Evolutionary conservation across 139 green algal species (phyloP).

Genomic region (Yamagishiella unicocca): DNA sequence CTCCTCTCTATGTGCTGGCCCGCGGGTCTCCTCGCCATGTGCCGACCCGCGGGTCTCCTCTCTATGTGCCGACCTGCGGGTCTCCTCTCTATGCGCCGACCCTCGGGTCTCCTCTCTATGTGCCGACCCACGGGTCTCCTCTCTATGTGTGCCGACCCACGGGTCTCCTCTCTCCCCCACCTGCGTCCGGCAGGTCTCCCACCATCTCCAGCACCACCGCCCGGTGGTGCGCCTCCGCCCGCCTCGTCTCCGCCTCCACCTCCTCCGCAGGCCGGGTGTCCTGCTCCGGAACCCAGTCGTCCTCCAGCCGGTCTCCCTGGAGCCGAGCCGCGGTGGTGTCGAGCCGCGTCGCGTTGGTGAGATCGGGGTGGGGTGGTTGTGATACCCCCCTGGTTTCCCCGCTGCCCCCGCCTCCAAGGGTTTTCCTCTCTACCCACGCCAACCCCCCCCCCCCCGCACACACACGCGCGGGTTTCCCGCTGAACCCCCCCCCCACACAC

Average conservation of each 20-base stretch:
- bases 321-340: neutral
- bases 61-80: too few species aligned
- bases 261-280: conserved; percentile 83
- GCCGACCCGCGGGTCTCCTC: too few species aligned
- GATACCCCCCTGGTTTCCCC: neutral
- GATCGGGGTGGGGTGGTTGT: neutral
- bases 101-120: too few species aligned
- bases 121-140: too few species aligned
- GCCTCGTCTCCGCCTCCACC: conserved; percentile 82
- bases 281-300: conserved; percentile 92
- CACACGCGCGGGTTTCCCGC: too few species aligned
- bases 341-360: too few species aligned
- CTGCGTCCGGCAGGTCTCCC: conserved; percentile 72
- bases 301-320: conserved; percentile 92
- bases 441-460: neutral
- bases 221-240: conserved; percentile 86
- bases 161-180: too few species aligned
- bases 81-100: too few species aligned
- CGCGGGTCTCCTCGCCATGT: too few species aligned
- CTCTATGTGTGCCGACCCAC: too few species aligned
- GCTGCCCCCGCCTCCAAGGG: neutral
- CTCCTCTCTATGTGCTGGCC: too few species aligned
- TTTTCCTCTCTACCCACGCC: neutral
- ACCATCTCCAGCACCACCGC: conserved; percentile 99
- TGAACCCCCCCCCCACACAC: neutral